A percentile compares a stretch with the other conserved stretches of the same genome.
Evolutionary conservation across 495 filamentous ascomycete genomes (phyloP).

Genomic region (Collariella sp.): DNA sequence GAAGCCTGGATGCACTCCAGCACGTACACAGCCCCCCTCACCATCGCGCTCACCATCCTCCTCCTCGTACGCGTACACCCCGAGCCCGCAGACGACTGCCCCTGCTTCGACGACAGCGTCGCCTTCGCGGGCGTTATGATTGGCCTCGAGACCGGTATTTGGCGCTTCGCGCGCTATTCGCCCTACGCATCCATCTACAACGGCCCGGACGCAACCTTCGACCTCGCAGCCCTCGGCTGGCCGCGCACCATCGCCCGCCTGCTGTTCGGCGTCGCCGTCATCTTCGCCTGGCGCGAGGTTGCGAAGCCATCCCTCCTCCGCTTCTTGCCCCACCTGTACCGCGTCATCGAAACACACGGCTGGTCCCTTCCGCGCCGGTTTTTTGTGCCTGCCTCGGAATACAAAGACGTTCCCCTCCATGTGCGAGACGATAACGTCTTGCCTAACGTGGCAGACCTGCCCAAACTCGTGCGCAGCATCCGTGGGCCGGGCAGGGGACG

Average conservation of each 20-base stretch:
- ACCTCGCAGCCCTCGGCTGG: slow-evolving; percentile 49
- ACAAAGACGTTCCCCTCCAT: slow-evolving; percentile 70
- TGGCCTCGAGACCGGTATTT: slow-evolving; percentile 68
- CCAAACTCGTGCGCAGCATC: slow-evolving; percentile 66
- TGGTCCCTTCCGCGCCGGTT: slow-evolving; percentile 74
- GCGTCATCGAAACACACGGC: slow-evolving; percentile 70
- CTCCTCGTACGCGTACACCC: slow-evolving; percentile 81
- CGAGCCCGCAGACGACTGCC: slow-evolving; percentile 92
- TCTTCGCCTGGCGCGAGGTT: slow-evolving; percentile 82
- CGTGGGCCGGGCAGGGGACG: slow-evolving; percentile 66
- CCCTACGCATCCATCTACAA: slow-evolving; percentile 50
- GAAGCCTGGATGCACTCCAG: slow-evolving; percentile 57
- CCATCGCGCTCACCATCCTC: slow-evolving; percentile 56
- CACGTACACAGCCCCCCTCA: slow-evolving; percentile 47
- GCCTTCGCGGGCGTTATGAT: slow-evolving; percentile 85
- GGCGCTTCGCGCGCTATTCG: slow-evolving; percentile 58
- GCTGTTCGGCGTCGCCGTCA: slow-evolving; percentile 65
- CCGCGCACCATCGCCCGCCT: slow-evolving; percentile 53
- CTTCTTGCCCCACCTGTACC: slow-evolving; percentile 75
- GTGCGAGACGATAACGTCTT: slow-evolving; percentile 79
- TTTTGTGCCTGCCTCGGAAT: slow-evolving; percentile 84
- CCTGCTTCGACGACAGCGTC: slow-evolving; percentile 95
- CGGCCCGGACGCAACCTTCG: slow-evolving; percentile 46
- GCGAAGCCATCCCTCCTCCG: slow-evolving; percentile 76
- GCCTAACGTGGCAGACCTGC: slow-evolving; percentile 74